A percentile compares a stretch with the other conserved stretches of the same genome.
phyloP scores from a whole-genome alignment of 306 rosid species.

The Lotus japonicus region DNA sequence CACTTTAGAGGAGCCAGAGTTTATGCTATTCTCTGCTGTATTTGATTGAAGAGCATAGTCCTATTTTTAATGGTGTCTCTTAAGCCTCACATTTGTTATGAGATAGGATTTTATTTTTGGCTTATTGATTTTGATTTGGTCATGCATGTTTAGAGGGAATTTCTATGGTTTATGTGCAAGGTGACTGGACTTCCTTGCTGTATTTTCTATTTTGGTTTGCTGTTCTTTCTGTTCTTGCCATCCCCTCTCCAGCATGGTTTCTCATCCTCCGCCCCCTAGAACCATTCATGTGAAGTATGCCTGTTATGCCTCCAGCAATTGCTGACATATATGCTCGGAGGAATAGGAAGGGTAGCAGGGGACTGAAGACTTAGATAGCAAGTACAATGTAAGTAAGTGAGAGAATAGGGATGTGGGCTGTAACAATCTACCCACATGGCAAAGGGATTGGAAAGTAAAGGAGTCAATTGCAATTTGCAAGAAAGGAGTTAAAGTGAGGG shows the following conservation, averaged over 20 bases:
- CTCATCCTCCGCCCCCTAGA: background rate
- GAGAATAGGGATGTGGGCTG: background rate
- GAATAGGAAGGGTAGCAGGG: background rate
- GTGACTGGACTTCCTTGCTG: background rate
- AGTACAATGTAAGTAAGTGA: background rate
- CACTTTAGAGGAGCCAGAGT: too few relatives aligned
- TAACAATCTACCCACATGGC: background rate
- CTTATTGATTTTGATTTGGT: background rate
- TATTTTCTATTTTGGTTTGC: background rate
- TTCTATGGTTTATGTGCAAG: background rate
- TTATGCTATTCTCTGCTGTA: conserved; percentile 2
- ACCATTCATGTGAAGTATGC: background rate
- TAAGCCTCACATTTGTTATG: background rate
- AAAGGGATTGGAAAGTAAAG: background rate
- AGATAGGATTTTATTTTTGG: background rate
- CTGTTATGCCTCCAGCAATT: background rate
- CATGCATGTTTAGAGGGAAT: background rate
- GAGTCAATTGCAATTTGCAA: background rate
- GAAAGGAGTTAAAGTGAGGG: background rate
- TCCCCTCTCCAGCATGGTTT: background rate
- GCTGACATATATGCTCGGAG: background rate
- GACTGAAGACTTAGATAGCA: background rate
- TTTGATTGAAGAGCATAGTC: background rate
- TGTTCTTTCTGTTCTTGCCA: background rate
- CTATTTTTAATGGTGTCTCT: background rate